Evolutionary conservation across 257 asterid species (phyloP).

Genomic region (Jasminum sambac): DNA sequence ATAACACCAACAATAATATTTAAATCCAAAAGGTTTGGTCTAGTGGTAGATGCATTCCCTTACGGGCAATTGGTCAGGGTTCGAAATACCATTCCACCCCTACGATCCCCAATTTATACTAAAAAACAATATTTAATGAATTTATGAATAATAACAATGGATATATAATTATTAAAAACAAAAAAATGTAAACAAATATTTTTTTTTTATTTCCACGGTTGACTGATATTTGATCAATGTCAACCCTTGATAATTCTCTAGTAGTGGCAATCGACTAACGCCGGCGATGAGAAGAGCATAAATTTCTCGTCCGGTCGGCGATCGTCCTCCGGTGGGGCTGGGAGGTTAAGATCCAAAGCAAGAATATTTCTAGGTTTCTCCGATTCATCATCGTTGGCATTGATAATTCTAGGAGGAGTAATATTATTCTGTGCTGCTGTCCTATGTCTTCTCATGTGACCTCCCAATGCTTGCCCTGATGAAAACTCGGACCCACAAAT

Average conservation of each 20-base stretch:
- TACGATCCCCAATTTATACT: no score
- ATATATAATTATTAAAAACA: constrained; percentile 13
- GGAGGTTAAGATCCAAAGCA: constrained; percentile 71
- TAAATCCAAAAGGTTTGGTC: no score
- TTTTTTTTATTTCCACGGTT: constrained; percentile 34
- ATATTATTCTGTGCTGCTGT: constrained; percentile 19
- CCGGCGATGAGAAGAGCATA: constrained; percentile 52
- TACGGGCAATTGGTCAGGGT: no score
- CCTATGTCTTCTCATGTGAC: constrained; percentile 91
- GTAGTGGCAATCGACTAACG: constrained; percentile 72
- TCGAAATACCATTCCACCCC: no score
- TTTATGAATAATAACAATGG: constrained; percentile 29
- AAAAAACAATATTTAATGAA: constrained; percentile 20
- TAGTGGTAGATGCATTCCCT: no score
- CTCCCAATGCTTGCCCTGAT: constrained; percentile 91
- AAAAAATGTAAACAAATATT: constrained; percentile 14
- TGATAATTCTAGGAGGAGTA: constrained; percentile 10
- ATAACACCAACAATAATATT: background rate
- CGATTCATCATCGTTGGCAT: constrained; percentile 14
- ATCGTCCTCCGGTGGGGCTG: constrained; percentile 67
- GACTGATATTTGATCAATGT: constrained; percentile 26
- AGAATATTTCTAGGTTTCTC: constrained; percentile 45
- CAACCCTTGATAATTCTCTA: constrained; percentile 37
- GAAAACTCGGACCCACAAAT: constrained; percentile 79
- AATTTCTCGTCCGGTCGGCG: constrained; percentile 34